phyloP scores from a whole-genome alignment of 1,284 basidiomycete species.

The Xerocomus nothofagi region DNA sequence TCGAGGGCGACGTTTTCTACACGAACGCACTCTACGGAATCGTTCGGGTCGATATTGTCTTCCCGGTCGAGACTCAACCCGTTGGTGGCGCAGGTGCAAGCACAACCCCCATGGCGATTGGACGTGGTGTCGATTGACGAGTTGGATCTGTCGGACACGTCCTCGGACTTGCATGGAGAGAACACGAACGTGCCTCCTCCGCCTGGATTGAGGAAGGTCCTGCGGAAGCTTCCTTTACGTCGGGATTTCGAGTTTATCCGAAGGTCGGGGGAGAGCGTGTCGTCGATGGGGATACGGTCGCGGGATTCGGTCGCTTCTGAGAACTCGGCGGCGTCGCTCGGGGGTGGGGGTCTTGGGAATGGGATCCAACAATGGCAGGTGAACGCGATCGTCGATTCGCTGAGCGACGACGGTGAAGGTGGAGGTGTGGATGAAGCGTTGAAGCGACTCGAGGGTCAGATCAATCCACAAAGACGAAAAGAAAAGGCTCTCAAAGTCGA shows the following conservation, averaged over 20 bases:
- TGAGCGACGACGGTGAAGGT: conserved; percentile 70
- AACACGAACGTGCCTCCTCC: conserved; percentile 40
- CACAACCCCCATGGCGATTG: conserved; percentile 50
- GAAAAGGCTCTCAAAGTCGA: conserved; percentile 78
- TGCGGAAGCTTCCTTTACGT: conserved; percentile 63
- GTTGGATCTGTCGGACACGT: conserved; percentile 69
- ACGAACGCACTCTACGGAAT: conserved; percentile 51
- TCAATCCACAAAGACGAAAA: conserved; percentile 66
- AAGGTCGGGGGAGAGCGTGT: conserved; percentile 65
- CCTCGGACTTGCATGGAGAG: conserved; percentile 43
- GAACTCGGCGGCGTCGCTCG: conserved; percentile 45
- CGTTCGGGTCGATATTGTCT: conserved; percentile 48
- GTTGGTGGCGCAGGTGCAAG: conserved; percentile 40
- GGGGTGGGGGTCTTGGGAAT: conserved; percentile 45
- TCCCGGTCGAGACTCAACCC: conserved; percentile 38
- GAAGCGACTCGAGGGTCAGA: conserved; percentile 76
- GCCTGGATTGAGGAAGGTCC: conserved; percentile 55
- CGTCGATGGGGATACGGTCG: conserved; percentile 70
- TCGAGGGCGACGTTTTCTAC: conserved; percentile 24
- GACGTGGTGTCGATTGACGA: conserved; percentile 76
- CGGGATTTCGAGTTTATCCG: conserved; percentile 77
- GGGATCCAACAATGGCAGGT: conserved; percentile 75
- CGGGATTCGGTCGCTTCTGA: conserved; percentile 52
- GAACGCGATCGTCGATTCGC: conserved; percentile 72
- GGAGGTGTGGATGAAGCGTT: conserved; percentile 83